Conservation (phyloP, 2,329 filamentous ascomycete species). For the Colletotrichum theobromicola region DNA sequence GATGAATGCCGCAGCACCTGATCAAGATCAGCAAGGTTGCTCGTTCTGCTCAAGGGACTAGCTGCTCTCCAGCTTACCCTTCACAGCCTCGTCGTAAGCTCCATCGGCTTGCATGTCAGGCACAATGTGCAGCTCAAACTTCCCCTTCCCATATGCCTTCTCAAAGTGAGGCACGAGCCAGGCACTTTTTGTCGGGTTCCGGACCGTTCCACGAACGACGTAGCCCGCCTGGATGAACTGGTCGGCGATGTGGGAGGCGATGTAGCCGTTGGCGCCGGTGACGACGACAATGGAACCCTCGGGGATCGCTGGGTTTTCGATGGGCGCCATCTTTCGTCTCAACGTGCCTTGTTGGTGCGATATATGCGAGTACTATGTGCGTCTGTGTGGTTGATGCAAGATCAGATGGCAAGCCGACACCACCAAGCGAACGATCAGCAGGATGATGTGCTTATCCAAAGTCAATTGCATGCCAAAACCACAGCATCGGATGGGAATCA, state of each 20-base stretch:
- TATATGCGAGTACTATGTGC: neutral
- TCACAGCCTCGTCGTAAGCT: conserved; percentile 31
- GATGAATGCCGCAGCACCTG: conserved; percentile 31
- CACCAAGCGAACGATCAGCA: neutral
- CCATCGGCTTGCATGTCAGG: conserved; percentile 33
- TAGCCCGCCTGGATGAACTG: conserved; percentile 43
- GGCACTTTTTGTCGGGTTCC: conserved; percentile 33
- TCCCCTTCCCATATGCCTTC: conserved; percentile 34
- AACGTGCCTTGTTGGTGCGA: neutral
- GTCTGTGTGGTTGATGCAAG: neutral
- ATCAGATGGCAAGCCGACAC: conserved; percentile 2
- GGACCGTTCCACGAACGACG: conserved; percentile 50
- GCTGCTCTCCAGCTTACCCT: conserved; percentile 23
- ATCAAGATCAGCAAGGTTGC: neutral
- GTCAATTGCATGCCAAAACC: neutral
- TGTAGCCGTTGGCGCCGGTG: conserved; percentile 46
- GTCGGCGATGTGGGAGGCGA: conserved; percentile 44
- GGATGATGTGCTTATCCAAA: neutral
- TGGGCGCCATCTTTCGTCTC: neutral
- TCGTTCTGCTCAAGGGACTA: neutral
- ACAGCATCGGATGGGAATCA: neutral
- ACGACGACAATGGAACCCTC: conserved; percentile 40
- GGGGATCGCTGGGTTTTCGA: conserved; percentile 23
- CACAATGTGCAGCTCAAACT: conserved; percentile 38
- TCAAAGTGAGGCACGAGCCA: conserved; percentile 36